These are phyloP conservation scores for Colletotrichum orchidophilum DNA, from an alignment of 2,329 filamentous ascomycete genomes.

Conservation along the genomic window DNA sequence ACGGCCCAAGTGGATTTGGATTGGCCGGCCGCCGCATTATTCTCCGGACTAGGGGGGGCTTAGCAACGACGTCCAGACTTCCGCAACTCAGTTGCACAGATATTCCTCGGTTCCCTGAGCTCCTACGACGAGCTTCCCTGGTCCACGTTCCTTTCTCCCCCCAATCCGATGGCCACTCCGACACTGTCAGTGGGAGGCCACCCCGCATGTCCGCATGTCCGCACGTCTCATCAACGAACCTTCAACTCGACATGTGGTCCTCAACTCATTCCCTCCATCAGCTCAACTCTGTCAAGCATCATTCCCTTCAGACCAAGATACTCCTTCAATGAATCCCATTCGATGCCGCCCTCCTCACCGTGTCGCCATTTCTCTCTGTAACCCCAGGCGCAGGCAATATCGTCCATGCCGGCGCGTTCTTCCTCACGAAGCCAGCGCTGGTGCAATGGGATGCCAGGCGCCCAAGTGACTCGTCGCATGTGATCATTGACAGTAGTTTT, in stretches of 20 bases:
- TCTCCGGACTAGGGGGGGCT: slow-evolving; percentile 34
- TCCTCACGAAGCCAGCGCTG: slow-evolving; percentile 90
- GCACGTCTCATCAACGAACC: slow-evolving; percentile 29
- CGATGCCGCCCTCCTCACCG: slow-evolving; percentile 89
- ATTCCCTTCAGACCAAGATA: slow-evolving; percentile 86
- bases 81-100: slow-evolving; percentile 9
- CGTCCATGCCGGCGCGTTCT: slow-evolving; percentile 87
- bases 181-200: not conserved
- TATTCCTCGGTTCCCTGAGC: slow-evolving; percentile 20
- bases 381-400: slow-evolving; percentile 88
- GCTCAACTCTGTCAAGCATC: slow-evolving; percentile 86
- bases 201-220: not conserved
- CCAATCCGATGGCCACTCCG: slow-evolving; percentile 19
- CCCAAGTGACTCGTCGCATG: slow-evolving; percentile 94
- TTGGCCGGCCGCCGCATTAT: slow-evolving; percentile 31
- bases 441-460: slow-evolving; percentile 80
- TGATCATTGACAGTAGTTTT: slow-evolving; percentile 91
- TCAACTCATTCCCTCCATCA: slow-evolving; percentile 87
- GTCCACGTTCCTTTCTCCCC: not conserved
- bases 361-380: slow-evolving; percentile 83
- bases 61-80: slow-evolving; percentile 30
- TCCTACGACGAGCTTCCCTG: slow-evolving; percentile 27
- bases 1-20: slow-evolving; percentile 27
- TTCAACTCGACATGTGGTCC: slow-evolving; percentile 14
- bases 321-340: slow-evolving; percentile 88